phyloP scores from a whole-genome alignment of 148 eudicot genomes.

The Drosera capensis region DNA sequence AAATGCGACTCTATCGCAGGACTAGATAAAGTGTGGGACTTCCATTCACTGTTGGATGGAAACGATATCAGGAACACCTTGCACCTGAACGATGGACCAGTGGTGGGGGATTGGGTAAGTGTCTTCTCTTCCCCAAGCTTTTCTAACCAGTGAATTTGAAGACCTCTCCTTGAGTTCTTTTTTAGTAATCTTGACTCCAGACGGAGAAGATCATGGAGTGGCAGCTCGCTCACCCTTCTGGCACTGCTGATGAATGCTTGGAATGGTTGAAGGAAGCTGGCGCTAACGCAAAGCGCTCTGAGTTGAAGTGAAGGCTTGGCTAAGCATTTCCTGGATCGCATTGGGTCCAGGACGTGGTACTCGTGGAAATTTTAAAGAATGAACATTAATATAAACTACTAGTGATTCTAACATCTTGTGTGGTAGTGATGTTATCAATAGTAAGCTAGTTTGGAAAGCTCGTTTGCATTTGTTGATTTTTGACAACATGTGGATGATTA shows the following conservation, averaged over 20 bases:
- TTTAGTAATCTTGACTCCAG: constrained; percentile 18
- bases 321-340: too few species aligned
- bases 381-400: too few species aligned
- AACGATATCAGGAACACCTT: constrained; percentile 64
- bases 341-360: too few species aligned
- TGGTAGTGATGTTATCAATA: too few species aligned
- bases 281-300: too few species aligned
- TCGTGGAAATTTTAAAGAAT: too few species aligned
- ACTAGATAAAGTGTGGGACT: constrained; percentile 64
- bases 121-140: not conserved
- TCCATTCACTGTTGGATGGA: constrained; percentile 64
- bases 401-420: too few species aligned
- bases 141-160: not conserved
- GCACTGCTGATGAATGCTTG: constrained; percentile 52
- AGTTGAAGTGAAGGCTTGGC: too few species aligned
- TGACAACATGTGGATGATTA: too few species aligned
- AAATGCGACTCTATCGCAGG: constrained; percentile 23
- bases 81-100: constrained; percentile 66
- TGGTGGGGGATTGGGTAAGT: constrained; percentile 62
- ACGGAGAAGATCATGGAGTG: constrained; percentile 67
- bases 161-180: not conserved
- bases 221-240: constrained; percentile 78
- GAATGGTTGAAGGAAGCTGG: constrained; percentile 67
- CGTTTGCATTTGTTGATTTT: too few species aligned
- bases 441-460: too few species aligned